phyloP scores from a whole-genome alignment of 805 yeast species.

The Scheffersomyces coipomensis region DNA sequence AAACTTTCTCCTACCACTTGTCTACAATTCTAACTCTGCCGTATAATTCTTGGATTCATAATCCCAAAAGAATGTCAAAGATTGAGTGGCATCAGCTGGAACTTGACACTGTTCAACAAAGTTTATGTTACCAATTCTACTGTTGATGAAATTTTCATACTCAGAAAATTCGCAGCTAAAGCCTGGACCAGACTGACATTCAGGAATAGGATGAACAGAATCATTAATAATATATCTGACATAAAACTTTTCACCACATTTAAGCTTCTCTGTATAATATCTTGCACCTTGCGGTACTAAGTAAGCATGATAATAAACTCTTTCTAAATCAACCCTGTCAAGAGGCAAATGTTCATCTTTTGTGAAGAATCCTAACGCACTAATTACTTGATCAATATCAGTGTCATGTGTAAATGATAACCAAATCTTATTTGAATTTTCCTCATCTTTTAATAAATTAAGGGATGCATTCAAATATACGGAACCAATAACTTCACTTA shows the following conservation, averaged over 20 bases:
- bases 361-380: constrained; percentile 58
- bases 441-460: constrained; percentile 32
- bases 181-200: constrained; percentile 55
- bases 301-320: constrained; percentile 30
- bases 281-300: constrained; percentile 60
- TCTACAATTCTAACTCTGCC: constrained; percentile 10
- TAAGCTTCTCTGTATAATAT: constrained; percentile 47
- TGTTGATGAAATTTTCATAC: constrained; percentile 5
- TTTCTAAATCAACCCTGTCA: constrained; percentile 23
- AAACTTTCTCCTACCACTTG: background rate
- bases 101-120: constrained; percentile 13
- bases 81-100: constrained; percentile 9
- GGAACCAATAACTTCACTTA: constrained; percentile 57
- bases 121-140: constrained; percentile 9
- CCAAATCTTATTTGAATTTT: constrained; percentile 50
- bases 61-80: constrained; percentile 24
- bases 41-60: constrained; percentile 15
- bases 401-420: constrained; percentile 72
- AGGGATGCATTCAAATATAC: constrained; percentile 46
- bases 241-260: constrained; percentile 40
- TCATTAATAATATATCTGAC: constrained; percentile 53
- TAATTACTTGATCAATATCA: constrained; percentile 53
- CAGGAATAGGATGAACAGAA: constrained; percentile 50
- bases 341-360: constrained; percentile 39
- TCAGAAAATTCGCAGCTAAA: constrained; percentile 34